Base-by-base conservation (phyloP, 179 eudicot genomes). In the Camellia oleifera region DNA sequence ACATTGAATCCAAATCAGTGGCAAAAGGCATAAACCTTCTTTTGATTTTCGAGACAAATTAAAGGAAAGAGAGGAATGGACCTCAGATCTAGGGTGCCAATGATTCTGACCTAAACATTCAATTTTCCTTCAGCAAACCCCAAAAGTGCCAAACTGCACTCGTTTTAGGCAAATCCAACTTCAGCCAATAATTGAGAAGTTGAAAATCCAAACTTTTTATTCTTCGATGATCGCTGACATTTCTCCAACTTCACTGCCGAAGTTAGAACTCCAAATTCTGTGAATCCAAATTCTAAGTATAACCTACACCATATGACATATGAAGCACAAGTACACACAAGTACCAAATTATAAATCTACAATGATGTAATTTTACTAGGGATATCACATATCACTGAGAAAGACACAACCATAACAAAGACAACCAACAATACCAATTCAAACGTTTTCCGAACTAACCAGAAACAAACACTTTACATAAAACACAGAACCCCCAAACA, bases 401-500 rank as follows among this genome's bases (percentile, higher is more conserved):
- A 58, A 58, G 74, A 74, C 11, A 74, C 11, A 74, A 5, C n/a
- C 12, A 7, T 2, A 57, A 17, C 11, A 57, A 58, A 53, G 65
- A 57, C 13, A 56, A 74, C 26, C 0, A 54, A 54, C 76, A 72
- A 32, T 57, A 74, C 63, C 77, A 74, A 60, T 74, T 40, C 77
- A 74, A 73, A 74, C 17, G 57, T 40, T 75, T 74, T 15, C 50
- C 26, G 45, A 32, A 60, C 66, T 18, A 0, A n/a, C 18, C 20
- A 14, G 53, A 75, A 60, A 58, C 15, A 15, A 58, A 60, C 67
- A 42, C 54, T 75, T 75, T 42, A 42, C 67, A 75, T 75, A 18
- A 60, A 75, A 75, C 68, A 42, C 18, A 75, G 65, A 57, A 74
- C 12, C n/a, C 77, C 64, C 50, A 13, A 26, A 54, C 12, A 40